Conservation (phyloP, 75 land plant species). For the Chamaecyparis obtusa region DNA sequence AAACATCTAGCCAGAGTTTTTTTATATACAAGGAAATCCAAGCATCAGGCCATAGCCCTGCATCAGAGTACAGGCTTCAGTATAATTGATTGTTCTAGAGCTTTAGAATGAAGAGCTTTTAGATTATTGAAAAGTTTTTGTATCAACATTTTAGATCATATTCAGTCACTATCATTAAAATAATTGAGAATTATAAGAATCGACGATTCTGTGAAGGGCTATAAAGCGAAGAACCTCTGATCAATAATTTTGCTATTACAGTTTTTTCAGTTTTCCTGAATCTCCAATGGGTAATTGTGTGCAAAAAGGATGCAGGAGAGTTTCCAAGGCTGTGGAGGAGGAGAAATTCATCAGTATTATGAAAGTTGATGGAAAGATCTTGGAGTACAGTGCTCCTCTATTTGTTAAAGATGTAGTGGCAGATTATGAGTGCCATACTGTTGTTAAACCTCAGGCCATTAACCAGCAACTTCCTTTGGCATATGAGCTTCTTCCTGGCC, state of each 20-base stretch:
- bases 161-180: too few relatives aligned
- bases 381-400: constrained; percentile 18
- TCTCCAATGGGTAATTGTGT: constrained; percentile 3
- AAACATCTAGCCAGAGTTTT: neutral
- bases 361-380: constrained; percentile 27
- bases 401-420: constrained; percentile 25
- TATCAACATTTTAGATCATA: too few relatives aligned
- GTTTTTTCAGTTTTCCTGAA: neutral
- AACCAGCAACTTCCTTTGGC: constrained; percentile 16
- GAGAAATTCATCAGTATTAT: constrained; percentile 12
- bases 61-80: too few relatives aligned
- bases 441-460: neutral
- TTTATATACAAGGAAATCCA: neutral
- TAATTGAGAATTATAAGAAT: too few relatives aligned
- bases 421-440: constrained; percentile 4
- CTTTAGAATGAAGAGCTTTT: neutral
- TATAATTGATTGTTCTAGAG: neutral
- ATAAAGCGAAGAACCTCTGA: neutral
- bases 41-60: too few relatives aligned
- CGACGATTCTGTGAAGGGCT: too few relatives aligned
- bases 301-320: neutral
- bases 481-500: constrained; percentile 22
- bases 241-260: neutral
- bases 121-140: too few relatives aligned
- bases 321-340: neutral